phyloP scores from a whole-genome alignment of 345 rosid genomes.

The Dipteronia dyeriana region DNA sequence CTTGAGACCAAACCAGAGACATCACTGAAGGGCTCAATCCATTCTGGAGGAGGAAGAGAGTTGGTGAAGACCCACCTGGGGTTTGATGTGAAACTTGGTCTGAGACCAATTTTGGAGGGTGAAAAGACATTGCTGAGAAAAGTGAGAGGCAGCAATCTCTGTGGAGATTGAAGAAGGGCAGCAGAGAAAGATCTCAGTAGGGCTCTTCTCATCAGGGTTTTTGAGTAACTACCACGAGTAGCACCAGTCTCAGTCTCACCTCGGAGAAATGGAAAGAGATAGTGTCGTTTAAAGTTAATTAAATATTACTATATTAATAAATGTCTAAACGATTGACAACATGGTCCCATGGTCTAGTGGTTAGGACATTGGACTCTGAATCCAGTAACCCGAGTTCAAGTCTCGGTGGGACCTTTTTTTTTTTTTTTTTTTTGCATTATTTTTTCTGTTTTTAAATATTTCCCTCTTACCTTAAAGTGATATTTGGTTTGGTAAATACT shows the following conservation, averaged over 20 bases:
- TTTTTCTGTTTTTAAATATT: no score
- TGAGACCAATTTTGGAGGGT: conserved; percentile 13
- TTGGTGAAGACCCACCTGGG: conserved; percentile 41
- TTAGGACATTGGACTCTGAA: conserved; percentile 94
- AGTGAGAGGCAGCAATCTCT: conserved; percentile 8
- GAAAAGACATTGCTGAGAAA: conserved; percentile 31
- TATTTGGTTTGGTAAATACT: no score
- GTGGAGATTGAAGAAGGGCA: conserved; percentile 23
- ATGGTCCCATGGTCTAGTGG: conserved; percentile 82
- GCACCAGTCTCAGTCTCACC: no score
- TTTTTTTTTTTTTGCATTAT: neutral
- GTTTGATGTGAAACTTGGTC: conserved; percentile 25
- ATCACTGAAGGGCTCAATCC: conserved; percentile 82
- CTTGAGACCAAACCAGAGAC: conserved; percentile 60
- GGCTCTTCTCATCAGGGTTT: conserved; percentile 41
- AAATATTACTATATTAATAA: no score
- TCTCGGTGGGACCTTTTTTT: conserved; percentile 79
- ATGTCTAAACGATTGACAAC: no score
- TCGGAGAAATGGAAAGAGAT: accelerated
- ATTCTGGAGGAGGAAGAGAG: conserved; percentile 75
- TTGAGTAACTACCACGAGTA: neutral
- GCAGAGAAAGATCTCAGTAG: conserved; percentile 21
- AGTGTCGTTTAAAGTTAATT: neutral
- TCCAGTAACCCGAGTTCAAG: conserved; percentile 99
- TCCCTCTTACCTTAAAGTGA: no score